A percentile compares a stretch with the other conserved stretches of the same genome.
These are phyloP conservation scores for Kodamaea lidongshanica DNA, from an alignment of 805 yeast species.

Conservation along the genomic window DNA sequence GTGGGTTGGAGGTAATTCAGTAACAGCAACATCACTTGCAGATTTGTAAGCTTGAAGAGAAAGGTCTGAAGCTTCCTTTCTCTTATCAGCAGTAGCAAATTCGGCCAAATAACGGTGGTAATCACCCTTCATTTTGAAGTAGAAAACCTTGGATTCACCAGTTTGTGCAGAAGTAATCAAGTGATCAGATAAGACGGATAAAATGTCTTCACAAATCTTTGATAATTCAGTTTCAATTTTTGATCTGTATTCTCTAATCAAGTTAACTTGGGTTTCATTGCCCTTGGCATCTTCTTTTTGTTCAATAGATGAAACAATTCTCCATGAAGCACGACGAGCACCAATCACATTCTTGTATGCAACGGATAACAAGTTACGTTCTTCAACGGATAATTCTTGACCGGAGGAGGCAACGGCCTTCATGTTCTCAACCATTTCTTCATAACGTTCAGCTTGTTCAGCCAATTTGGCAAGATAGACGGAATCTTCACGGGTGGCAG, in stretches of 20 bases:
- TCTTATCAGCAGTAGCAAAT: slow-evolving; percentile 85
- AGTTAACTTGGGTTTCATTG: slow-evolving; percentile 79
- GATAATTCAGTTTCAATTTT: slow-evolving; percentile 91
- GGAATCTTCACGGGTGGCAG: slow-evolving; percentile 92
- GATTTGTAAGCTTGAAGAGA: slow-evolving; percentile 92
- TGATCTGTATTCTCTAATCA: slow-evolving; percentile 90
- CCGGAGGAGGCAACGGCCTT: slow-evolving; percentile 95
- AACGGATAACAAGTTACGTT: slow-evolving; percentile 92
- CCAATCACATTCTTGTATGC: slow-evolving; percentile 99
- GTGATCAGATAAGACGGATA: slow-evolving; percentile 80
- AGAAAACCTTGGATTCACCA: slow-evolving; percentile 96
- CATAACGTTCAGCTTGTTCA: slow-evolving; percentile 99
- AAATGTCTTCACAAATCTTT: slow-evolving; percentile 89
- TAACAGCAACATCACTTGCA: slow-evolving; percentile 95
- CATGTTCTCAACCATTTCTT: slow-evolving; percentile 99
- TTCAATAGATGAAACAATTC: slow-evolving; percentile 96
- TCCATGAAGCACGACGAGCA: slow-evolving; percentile 99
- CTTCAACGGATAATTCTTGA: slow-evolving; percentile 93
- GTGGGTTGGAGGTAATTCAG: slow-evolving; percentile 96
- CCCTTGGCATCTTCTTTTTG: slow-evolving; percentile 98
- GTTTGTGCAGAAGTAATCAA: slow-evolving; percentile 91
- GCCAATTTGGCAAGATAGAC: slow-evolving; percentile 97
- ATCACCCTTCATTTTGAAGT: slow-evolving; percentile 99
- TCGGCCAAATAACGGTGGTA: slow-evolving; percentile 98
- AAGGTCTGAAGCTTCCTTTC: slow-evolving; percentile 86